A percentile compares a stretch with the other conserved stretches of the same genome.
Evolutionary conservation across 148 eudicot species (phyloP).

Genomic region (Persicaria tinctoria): DNA sequence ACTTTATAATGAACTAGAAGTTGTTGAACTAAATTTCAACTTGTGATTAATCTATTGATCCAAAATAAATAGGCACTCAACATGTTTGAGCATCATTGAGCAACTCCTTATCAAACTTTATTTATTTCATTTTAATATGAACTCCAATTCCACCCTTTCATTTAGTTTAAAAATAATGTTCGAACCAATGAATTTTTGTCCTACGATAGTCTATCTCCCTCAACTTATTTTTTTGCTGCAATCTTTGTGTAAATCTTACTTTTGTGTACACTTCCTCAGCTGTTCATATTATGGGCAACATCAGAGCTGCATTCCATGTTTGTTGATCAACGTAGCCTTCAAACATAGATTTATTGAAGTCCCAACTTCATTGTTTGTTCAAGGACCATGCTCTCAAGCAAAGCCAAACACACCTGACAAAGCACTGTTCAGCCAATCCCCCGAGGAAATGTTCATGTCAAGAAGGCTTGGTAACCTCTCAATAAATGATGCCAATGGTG

Average conservation of each 20-base stretch:
- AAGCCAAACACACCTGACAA: constrained; percentile 25
- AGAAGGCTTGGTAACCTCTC: constrained; percentile 40
- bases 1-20: too few relatives aligned
- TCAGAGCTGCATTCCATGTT: constrained; percentile 63
- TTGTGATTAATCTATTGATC: too few relatives aligned
- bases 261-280: constrained; percentile 29
- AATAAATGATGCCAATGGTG: constrained; percentile 38
- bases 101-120: too few relatives aligned
- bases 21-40: too few relatives aligned
- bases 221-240: not conserved
- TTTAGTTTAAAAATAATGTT: too few relatives aligned
- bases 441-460: constrained; percentile 66
- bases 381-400: constrained; percentile 42
- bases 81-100: too few relatives aligned
- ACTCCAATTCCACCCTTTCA: too few relatives aligned
- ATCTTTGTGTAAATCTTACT: not conserved
- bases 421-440: constrained; percentile 32
- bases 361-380: constrained; percentile 39
- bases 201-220: not conserved
- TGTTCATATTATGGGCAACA: constrained; percentile 80
- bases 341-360: constrained; percentile 50
- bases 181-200: too few relatives aligned
- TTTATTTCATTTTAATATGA: too few relatives aligned
- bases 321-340: constrained; percentile 47
- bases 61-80: too few relatives aligned